Percentiles rank a stretch among this genome's conserved stretches.
Evolutionary conservation across 768 basidiomycete species (phyloP).

Genomic region (Lactifluus subvellereus): DNA sequence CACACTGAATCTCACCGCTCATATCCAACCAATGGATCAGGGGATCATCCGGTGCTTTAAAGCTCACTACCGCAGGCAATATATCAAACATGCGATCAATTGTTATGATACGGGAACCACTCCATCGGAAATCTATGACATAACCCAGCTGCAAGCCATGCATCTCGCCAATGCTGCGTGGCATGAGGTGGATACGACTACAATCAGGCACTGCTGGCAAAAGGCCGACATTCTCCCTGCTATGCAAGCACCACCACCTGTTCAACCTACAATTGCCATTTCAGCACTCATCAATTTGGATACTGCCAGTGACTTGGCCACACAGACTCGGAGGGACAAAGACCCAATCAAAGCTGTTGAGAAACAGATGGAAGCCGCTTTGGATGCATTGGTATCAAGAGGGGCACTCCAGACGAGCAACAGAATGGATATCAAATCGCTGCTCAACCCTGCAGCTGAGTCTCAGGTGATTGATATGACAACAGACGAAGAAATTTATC

Average conservation of each 20-base stretch:
- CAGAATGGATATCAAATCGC: no score
- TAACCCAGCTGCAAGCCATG: conserved; percentile 35
- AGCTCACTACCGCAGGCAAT: conserved; percentile 31
- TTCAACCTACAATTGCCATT: neutral
- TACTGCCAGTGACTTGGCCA: no score
- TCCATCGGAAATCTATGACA: conserved; percentile 32
- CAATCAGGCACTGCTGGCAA: conserved; percentile 35
- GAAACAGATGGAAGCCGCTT: no score
- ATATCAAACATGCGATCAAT: conserved; percentile 24
- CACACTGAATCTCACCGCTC: conserved; percentile 34
- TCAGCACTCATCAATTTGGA: neutral
- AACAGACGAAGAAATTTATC: no score
- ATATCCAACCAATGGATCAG: conserved; percentile 35
- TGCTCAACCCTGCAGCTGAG: no score
- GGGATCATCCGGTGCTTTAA: conserved; percentile 22
- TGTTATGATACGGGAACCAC: neutral
- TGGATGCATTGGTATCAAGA: no score
- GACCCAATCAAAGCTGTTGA: no score
- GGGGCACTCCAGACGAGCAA: no score
- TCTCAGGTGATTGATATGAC: no score
- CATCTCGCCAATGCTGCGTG: conserved; percentile 32
- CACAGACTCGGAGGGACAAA: no score
- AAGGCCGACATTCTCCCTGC: conserved; percentile 25
- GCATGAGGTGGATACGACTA: conserved; percentile 27
- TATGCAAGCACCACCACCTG: neutral